phyloP scores from a whole-genome alignment of 768 basidiomycete species.

The Terana coerulea region DNA sequence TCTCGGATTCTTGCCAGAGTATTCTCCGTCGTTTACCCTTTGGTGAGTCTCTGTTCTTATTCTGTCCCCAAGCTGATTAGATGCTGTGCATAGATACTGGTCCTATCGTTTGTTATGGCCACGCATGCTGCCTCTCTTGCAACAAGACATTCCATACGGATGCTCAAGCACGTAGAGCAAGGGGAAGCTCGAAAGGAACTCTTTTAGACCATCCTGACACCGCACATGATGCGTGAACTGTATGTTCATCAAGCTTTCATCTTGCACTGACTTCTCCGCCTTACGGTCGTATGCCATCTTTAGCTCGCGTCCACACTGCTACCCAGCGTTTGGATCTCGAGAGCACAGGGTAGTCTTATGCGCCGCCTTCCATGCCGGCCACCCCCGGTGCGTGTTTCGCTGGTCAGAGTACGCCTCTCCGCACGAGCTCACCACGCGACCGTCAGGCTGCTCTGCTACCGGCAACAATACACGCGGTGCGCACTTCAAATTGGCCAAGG shows the following conservation, averaged over 20 bases:
- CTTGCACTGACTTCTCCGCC: neutral
- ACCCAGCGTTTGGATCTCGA: neutral
- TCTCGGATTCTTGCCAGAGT: neutral
- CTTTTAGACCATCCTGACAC: neutral
- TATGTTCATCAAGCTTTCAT: neutral
- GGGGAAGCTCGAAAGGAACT: neutral
- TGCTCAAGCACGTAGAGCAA: neutral
- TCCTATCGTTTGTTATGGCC: too few species aligned
- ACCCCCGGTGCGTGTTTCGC: neutral
- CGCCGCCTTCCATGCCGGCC: neutral
- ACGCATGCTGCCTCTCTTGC: neutral
- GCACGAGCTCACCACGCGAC: too few species aligned
- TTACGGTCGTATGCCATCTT: neutral
- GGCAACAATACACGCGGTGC: neutral
- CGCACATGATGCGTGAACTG: neutral
- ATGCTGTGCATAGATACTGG: too few species aligned
- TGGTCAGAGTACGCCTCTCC: too few species aligned
- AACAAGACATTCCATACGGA: neutral
- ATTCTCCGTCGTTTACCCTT: conserved; percentile 4
- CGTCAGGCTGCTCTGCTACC: neutral
- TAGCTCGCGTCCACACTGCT: neutral
- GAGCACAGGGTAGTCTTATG: neutral
- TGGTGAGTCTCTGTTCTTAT: neutral
- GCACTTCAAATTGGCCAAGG: neutral
- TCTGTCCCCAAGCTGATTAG: too few species aligned